A percentile compares a stretch with the other conserved stretches of the same genome.
Conservation (phyloP, 1,284 basidiomycete species). For the Rhodotorula sp. region DNA sequence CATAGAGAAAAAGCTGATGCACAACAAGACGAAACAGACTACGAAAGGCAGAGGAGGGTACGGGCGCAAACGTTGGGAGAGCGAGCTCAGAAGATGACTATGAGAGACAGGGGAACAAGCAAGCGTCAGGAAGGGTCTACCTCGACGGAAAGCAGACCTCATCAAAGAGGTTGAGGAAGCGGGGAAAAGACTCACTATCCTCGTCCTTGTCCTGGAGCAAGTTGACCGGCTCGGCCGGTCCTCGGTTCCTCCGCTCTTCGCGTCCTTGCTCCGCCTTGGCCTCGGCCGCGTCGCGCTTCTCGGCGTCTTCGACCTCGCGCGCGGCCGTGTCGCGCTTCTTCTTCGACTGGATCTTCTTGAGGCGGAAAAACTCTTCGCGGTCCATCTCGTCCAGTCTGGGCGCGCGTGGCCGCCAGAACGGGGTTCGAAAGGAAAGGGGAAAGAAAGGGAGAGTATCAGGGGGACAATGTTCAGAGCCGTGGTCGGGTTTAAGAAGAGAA, state of each 20-base stretch:
- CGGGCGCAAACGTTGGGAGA: neutral
- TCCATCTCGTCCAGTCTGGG: conserved; percentile 85
- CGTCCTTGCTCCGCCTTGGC: conserved; percentile 39
- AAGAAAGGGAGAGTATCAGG: neutral
- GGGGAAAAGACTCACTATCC: conserved; percentile 61
- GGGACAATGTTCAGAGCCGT: too few species aligned
- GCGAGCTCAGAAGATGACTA: conserved; percentile 9
- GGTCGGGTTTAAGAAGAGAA: too few species aligned
- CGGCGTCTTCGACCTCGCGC: conserved; percentile 54
- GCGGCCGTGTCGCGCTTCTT: conserved; percentile 73
- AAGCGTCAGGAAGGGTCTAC: neutral
- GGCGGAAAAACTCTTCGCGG: conserved; percentile 91
- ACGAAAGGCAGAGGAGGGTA: neutral
- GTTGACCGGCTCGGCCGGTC: conserved; percentile 51
- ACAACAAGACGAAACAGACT: neutral
- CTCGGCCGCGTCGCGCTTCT: conserved; percentile 51
- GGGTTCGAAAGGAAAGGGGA: neutral
- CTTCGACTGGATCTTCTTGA: conserved; percentile 88
- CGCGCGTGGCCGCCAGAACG: neutral
- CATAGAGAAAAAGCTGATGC: neutral
- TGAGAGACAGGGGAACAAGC: neutral
- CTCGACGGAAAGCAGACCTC: too few species aligned
- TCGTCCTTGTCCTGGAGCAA: conserved; percentile 80
- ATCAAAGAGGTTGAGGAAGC: too few species aligned
- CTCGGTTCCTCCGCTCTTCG: neutral